Conservation (phyloP, 2,329 filamentous ascomycete species). For the Alternaria sp. region DNA sequence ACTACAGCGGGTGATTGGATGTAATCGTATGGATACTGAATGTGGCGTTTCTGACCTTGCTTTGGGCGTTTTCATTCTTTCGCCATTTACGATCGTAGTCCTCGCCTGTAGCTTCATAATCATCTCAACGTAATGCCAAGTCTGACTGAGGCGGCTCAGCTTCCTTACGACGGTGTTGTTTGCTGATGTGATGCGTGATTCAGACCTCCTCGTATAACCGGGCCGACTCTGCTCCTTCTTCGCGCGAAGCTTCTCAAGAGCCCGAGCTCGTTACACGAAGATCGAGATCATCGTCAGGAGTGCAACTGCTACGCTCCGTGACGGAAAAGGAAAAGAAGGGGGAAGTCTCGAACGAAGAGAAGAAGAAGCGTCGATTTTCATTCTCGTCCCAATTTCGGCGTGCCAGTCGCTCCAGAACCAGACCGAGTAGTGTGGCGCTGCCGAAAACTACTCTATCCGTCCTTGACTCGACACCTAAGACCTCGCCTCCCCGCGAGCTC, state of each 20-base stretch:
- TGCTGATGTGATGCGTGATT: slow-evolving; percentile 49
- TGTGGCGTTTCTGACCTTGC: slow-evolving; percentile 17
- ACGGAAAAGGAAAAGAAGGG: slow-evolving; percentile 17
- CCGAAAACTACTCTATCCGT: slow-evolving; percentile 20
- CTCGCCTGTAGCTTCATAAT: slow-evolving; percentile 35
- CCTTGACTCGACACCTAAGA: slow-evolving; percentile 22
- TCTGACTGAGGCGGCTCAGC: not conserved
- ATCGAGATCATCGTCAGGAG: slow-evolving; percentile 19
- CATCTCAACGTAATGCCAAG: slow-evolving; percentile 37
- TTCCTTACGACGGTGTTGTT: slow-evolving; percentile 22
- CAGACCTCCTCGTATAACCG: slow-evolving; percentile 30
- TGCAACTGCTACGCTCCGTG: slow-evolving; percentile 8
- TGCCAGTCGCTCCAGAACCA: slow-evolving; percentile 39
- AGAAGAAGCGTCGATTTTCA: slow-evolving; percentile 41
- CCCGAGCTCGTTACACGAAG: slow-evolving; percentile 32
- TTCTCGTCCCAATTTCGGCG: slow-evolving; percentile 44
- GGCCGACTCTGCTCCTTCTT: slow-evolving; percentile 35
- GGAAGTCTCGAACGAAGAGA: slow-evolving; percentile 27
- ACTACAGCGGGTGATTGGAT: slow-evolving; percentile 18
- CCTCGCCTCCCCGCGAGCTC: slow-evolving; percentile 34
- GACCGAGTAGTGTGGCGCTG: slow-evolving; percentile 39
- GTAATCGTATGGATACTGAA: slow-evolving; percentile 21
- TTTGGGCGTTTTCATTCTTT: slow-evolving; percentile 33
- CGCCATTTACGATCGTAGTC: slow-evolving; percentile 20
- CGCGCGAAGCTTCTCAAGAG: slow-evolving; percentile 41